A percentile compares a stretch with the other conserved stretches of the same genome.
Evolutionary conservation across 352 stramenopile genomes (phyloP).

Genomic region (Globisporangium middletonii): DNA sequence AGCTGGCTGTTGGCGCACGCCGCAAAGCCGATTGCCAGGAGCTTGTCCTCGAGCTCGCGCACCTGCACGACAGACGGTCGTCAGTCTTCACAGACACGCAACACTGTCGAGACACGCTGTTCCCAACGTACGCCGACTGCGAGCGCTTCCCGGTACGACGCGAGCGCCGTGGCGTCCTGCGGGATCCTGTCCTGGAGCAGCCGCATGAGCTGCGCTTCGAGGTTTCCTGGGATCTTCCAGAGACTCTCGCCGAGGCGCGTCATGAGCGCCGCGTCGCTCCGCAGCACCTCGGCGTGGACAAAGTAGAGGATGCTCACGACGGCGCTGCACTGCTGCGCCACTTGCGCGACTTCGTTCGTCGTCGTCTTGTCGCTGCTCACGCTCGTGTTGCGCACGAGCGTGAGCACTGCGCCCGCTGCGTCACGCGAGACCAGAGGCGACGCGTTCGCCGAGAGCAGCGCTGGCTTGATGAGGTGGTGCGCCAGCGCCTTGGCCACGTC

Average conservation of each 20-base stretch:
- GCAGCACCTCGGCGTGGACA: constrained; percentile 46
- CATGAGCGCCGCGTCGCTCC: constrained; percentile 38
- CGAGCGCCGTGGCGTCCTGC: constrained; percentile 42
- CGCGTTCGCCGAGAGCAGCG: constrained; percentile 22
- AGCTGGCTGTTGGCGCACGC: constrained; percentile 51
- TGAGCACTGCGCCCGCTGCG: constrained; percentile 16
- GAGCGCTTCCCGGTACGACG: constrained; percentile 41
- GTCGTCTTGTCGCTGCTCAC: constrained; percentile 1
- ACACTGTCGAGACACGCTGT: background rate
- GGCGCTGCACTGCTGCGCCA: constrained; percentile 32
- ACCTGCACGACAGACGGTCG: constrained; percentile 22
- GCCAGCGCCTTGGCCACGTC: constrained; percentile 50
- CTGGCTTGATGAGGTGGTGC: constrained; percentile 44
- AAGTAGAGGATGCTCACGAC: constrained; percentile 52
- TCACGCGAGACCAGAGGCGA: constrained; percentile 21
- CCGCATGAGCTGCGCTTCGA: constrained; percentile 59
- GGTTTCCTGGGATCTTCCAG: constrained; percentile 68
- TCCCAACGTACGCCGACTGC: constrained; percentile 23
- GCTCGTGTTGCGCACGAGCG: constrained; percentile 12
- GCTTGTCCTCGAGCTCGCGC: constrained; percentile 36
- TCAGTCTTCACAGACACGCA: background rate
- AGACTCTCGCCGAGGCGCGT: constrained; percentile 39
- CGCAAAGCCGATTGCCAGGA: constrained; percentile 41
- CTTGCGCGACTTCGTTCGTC: constrained; percentile 19
- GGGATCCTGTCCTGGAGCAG: constrained; percentile 66